Conservation (phyloP, 2,329 filamentous ascomycete species). For the Tolypocladium tropicale region DNA sequence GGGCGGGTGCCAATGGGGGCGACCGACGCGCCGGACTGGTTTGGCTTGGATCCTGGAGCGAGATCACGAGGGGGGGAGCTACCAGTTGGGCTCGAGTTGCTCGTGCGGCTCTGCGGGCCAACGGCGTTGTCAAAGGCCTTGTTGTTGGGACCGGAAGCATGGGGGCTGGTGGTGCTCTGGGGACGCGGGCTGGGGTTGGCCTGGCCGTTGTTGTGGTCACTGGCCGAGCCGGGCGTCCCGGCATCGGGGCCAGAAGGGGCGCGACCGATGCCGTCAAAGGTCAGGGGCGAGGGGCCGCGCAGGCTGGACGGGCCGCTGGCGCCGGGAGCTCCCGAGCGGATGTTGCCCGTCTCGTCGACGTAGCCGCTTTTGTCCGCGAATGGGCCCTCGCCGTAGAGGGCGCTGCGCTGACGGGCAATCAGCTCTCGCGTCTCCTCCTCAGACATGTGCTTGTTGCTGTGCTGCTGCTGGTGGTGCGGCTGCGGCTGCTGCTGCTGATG, state of each 20-base stretch:
- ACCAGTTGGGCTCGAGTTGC: constrained; percentile 70
- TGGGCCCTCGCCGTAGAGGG: constrained; percentile 71
- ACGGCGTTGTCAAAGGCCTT: constrained; percentile 51
- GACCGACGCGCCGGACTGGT: constrained; percentile 52
- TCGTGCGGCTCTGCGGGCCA: constrained; percentile 60
- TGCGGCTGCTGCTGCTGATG: not conserved
- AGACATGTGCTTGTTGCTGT: constrained; percentile 68
- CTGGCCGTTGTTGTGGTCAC: constrained; percentile 30
- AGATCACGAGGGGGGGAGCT: constrained; percentile 67
- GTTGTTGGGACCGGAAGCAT: constrained; percentile 44
- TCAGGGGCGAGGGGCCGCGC: constrained; percentile 70
- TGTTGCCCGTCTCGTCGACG: constrained; percentile 55
- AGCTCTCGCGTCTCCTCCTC: constrained; percentile 94
- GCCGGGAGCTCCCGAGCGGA: constrained; percentile 56
- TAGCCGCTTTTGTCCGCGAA: constrained; percentile 59
- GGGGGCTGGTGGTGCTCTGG: constrained; percentile 79
- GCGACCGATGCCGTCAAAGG: constrained; percentile 52
- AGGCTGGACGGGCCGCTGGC: constrained; percentile 52
- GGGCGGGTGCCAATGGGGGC: constrained; percentile 92
- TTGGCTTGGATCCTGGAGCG: constrained; percentile 40
- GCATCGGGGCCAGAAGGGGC: constrained; percentile 24
- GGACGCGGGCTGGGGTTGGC: constrained; percentile 51
- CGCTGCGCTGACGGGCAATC: constrained; percentile 90
- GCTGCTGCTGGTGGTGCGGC: not conserved
- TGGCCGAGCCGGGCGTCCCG: constrained; percentile 28